Evolutionary conservation across 2,329 filamentous ascomycete species (phyloP).

Genomic region (Aspergillus phoenicis): DNA sequence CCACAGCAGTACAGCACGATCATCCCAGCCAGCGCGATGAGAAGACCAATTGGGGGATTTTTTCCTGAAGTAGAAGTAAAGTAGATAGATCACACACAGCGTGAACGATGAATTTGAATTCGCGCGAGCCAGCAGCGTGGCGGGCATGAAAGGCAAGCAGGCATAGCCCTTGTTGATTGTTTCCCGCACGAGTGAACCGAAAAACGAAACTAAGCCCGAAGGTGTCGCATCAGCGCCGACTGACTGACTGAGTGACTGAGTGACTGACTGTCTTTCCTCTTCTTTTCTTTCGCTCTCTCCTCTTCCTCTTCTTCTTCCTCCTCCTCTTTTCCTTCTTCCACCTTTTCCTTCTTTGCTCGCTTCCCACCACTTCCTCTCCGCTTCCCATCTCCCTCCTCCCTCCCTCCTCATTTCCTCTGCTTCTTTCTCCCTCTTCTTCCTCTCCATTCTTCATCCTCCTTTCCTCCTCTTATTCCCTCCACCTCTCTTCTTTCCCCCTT

Average conservation of each 20-base stretch:
- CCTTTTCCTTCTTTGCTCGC: conserved; percentile 21
- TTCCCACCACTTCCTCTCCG: conserved; percentile 17
- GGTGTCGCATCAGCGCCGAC: neutral
- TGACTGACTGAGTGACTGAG: neutral
- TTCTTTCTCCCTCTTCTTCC: conserved; percentile 20
- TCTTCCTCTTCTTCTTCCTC: conserved; percentile 13
- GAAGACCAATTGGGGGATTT: neutral
- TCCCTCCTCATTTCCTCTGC: conserved; percentile 22
- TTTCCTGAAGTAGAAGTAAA: neutral
- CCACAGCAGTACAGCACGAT: neutral
- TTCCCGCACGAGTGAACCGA: conserved; percentile 2
- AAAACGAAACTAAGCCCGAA: conserved; percentile 7
- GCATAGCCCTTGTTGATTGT: neutral
- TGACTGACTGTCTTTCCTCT: conserved; percentile 10
- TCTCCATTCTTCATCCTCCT: conserved; percentile 25
- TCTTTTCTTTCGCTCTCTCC: conserved; percentile 19
- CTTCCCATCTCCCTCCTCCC: conserved; percentile 23
- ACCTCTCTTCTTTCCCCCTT: conserved; percentile 16
- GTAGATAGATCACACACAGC: neutral
- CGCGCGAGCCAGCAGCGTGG: too few relatives aligned
- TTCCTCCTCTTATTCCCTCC: conserved; percentile 22
- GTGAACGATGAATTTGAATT: neutral
- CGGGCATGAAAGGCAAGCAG: neutral
- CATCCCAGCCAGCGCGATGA: neutral
- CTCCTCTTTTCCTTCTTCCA: conserved; percentile 20